Evolutionary conservation across 2,329 filamentous ascomycete species (phyloP), one percentile per base, ranked within the genome.

Genomic region (Mycosphaerelloides madeirae): DNA sequence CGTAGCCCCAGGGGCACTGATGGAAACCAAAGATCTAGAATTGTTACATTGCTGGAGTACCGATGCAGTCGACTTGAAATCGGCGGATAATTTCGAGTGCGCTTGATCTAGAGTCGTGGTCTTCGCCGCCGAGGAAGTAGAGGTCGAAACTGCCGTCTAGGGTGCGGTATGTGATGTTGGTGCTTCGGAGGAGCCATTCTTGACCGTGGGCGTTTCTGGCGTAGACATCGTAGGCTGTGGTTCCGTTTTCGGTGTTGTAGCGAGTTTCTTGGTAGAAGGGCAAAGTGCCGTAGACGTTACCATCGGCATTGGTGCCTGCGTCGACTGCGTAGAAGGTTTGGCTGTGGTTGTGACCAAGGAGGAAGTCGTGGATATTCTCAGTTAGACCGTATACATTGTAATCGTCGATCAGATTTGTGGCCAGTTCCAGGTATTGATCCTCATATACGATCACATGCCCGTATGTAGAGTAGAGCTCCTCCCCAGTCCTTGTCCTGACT

Each of bases 11-110:
- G 48, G 84, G 77, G 56, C 85, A 91, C 62, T 94, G 87, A 53
- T 93, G 87, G 61, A 77, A 91, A 1, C 87, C 87, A 48, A 93
- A 79, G 0, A 83, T 81, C 74, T 80, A 91, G 67, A 91, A 91
- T 53, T 85, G 81, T 59, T 89, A 84, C 79, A 91, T 81, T 0
- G 81, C 81, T 1, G 87, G 86, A 4, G 85, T 68, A 0, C 87
- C 86, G 39, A 83, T 70, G 2, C 81, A 77, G 41, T 76, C 80
- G 43, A 68, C 51, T 53, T 48, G 44, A 19, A 44, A 54, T 20
- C 54, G 50, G 3, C 48, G 37, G 29, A 51, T 39, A 4, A 32
- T 20, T 13, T 47, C 1, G 6, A 51, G 38, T 28, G 48, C 48
- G 44, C 77, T 45, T 80, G 48, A 39, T 13, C 16, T 29, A 14